These are phyloP conservation scores for Rhododendron williamsianum DNA, from an alignment of 148 eudicot species.

Conservation along the genomic window DNA sequence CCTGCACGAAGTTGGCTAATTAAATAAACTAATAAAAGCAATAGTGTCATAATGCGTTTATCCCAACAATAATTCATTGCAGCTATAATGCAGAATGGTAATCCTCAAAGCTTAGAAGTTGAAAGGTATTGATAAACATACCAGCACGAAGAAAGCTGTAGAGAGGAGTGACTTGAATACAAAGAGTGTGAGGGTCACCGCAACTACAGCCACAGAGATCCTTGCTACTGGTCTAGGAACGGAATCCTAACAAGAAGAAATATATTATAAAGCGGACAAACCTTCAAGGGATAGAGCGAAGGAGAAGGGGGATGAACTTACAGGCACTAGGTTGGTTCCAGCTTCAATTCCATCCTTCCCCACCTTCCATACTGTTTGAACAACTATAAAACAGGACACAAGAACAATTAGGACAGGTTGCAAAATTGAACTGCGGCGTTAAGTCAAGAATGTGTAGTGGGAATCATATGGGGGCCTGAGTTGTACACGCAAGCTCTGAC, in stretches of 20 bases:
- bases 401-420: neutral
- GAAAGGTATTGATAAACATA: constrained; percentile 24
- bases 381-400: constrained; percentile 28
- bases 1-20: neutral
- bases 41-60: neutral
- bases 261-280: neutral
- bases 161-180: constrained; percentile 70
- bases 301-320: constrained; percentile 31
- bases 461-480: neutral
- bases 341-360: constrained; percentile 93
- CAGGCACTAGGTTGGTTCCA: constrained; percentile 90
- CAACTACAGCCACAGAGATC: constrained; percentile 57
- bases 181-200: constrained; percentile 49
- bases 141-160: constrained; percentile 78
- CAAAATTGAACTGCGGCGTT: neutral
- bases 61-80: neutral
- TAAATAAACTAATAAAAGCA: too few relatives aligned
- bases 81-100: neutral
- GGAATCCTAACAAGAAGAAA: constrained; percentile 40
- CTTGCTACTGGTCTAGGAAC: constrained; percentile 86
- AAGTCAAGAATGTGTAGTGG: neutral
- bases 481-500: neutral
- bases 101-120: constrained; percentile 1
- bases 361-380: constrained; percentile 65
- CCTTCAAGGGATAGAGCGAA: neutral